Evolutionary conservation across 495 filamentous ascomycete genomes (phyloP).

Genomic region (Aspergillus taichungensis): DNA sequence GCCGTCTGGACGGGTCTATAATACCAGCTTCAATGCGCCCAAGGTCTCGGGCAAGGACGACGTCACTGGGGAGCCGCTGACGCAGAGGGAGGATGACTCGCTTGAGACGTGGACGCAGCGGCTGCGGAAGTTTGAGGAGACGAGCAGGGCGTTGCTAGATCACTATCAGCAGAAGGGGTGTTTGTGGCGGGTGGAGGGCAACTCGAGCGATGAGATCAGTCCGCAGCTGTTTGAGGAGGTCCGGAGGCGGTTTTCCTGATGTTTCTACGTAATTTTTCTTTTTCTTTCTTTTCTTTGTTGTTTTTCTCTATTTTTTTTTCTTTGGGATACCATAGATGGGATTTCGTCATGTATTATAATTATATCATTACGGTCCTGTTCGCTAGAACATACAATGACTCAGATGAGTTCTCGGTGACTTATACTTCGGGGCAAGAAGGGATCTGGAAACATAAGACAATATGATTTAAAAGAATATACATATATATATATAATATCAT

Average conservation of each 20-base stretch:
- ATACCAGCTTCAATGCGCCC: slow-evolving; percentile 83
- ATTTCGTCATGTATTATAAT: not conserved
- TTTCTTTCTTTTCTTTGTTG: slow-evolving; percentile 16
- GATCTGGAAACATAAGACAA: too few relatives aligned
- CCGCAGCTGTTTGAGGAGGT: slow-evolving; percentile 78
- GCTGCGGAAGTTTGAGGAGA: slow-evolving; percentile 76
- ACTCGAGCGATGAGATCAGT: slow-evolving; percentile 88
- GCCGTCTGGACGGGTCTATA: slow-evolving; percentile 86
- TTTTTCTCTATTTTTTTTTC: slow-evolving; percentile 5
- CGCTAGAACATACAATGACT: too few relatives aligned
- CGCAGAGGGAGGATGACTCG: slow-evolving; percentile 74
- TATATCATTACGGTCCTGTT: not conserved
- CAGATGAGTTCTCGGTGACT: too few relatives aligned
- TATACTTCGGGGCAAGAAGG: too few relatives aligned
- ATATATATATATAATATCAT: slow-evolving; percentile 3
- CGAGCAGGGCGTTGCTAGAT: slow-evolving; percentile 72
- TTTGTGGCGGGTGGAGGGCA: slow-evolving; percentile 76
- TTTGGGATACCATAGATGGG: not conserved
- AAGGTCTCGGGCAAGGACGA: slow-evolving; percentile 77
- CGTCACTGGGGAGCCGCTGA: slow-evolving; percentile 79
- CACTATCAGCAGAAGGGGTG: slow-evolving; percentile 84
- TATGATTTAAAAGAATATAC: not conserved
- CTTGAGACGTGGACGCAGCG: slow-evolving; percentile 76
- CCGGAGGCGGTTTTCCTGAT: slow-evolving; percentile 58
- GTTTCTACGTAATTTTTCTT: not conserved